Evolutionary conservation across 495 filamentous ascomycete genomes (phyloP).

Genomic region (Penicillium chermesinum): DNA sequence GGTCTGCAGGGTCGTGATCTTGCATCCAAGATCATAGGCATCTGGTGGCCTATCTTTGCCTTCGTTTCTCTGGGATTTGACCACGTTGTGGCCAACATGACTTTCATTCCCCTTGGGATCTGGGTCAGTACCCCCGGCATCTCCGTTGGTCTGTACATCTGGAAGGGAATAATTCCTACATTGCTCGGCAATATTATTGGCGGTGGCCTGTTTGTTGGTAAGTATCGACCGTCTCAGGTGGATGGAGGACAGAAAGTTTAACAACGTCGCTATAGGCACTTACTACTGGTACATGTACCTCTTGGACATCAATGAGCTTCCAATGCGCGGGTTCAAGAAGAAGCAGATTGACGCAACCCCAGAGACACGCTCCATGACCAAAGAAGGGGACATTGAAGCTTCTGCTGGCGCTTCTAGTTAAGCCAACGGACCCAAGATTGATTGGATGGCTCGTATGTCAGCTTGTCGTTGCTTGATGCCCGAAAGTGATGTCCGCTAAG

Average conservation of each 20-base stretch:
- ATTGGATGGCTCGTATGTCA: too few species aligned
- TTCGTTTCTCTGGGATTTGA: slow-evolving; percentile 57
- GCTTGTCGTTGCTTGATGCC: too few species aligned
- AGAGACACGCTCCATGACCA: slow-evolving; percentile 1
- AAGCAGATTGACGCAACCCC: slow-evolving; percentile 1
- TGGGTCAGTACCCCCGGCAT: slow-evolving; percentile 47
- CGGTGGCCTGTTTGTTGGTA: slow-evolving; percentile 45
- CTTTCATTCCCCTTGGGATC: slow-evolving; percentile 55
- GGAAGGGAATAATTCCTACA: slow-evolving; percentile 59
- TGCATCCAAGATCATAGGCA: slow-evolving; percentile 53
- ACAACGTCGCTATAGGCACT: slow-evolving; percentile 21
- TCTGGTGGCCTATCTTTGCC: slow-evolving; percentile 59
- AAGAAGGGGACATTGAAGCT: slow-evolving; percentile 25
- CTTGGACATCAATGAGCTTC: slow-evolving; percentile 19
- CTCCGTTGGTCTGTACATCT: slow-evolving; percentile 53
- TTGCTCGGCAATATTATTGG: slow-evolving; percentile 56
- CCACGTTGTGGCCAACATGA: slow-evolving; percentile 64
- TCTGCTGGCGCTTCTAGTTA: slow-evolving; percentile 7
- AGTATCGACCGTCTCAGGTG: slow-evolving; percentile 1
- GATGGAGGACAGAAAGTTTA: background rate
- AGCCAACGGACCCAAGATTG: background rate
- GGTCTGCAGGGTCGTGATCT: slow-evolving; percentile 52
- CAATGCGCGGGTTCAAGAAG: slow-evolving; percentile 15
- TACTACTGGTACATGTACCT: slow-evolving; percentile 53
- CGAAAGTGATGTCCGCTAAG: too few species aligned